Evolutionary conservation across 1,139 yeast genomes (phyloP).

Genomic region (Protomyces macrosporus): DNA sequence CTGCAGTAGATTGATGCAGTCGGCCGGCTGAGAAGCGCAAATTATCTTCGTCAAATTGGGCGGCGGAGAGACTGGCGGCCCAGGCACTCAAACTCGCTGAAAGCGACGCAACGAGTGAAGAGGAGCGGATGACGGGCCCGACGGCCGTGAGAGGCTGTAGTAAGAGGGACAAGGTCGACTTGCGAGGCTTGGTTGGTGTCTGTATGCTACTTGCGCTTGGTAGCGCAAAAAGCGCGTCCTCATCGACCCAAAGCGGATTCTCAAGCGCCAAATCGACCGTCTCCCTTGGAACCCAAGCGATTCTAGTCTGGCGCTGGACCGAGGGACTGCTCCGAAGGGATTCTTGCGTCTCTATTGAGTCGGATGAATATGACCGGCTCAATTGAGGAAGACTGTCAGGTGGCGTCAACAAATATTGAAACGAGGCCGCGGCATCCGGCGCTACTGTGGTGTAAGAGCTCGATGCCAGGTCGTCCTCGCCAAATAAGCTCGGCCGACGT

Average conservation of each 20-base stretch:
- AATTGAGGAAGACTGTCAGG: slow-evolving; percentile 15
- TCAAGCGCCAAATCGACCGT: slow-evolving; percentile 1
- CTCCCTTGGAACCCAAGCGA: background rate
- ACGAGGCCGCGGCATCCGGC: background rate
- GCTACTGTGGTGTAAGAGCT: background rate
- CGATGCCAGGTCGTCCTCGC: background rate
- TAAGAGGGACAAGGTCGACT: slow-evolving; percentile 5
- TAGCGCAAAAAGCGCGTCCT: background rate
- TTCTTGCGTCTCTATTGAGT: slow-evolving; percentile 3
- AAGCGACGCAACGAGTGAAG: slow-evolving; percentile 7
- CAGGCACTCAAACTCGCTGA: slow-evolving; percentile 14
- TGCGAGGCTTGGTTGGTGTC: background rate
- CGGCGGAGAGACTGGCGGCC: slow-evolving; percentile 15
- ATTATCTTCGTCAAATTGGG: slow-evolving; percentile 5
- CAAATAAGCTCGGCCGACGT: background rate
- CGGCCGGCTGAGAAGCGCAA: background rate
- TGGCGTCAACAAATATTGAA: slow-evolving; percentile 11
- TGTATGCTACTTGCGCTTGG: no score
- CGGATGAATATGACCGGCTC: slow-evolving; percentile 7
- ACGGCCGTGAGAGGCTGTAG: slow-evolving; percentile 15
- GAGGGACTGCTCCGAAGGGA: background rate
- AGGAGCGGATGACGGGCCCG: slow-evolving; percentile 5
- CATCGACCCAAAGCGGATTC: slow-evolving; percentile 3
- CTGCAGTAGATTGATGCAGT: no score
- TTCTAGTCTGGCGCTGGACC: background rate